Conservation (phyloP, 345 rosid species). For the Orychophragmus violaceus region DNA sequence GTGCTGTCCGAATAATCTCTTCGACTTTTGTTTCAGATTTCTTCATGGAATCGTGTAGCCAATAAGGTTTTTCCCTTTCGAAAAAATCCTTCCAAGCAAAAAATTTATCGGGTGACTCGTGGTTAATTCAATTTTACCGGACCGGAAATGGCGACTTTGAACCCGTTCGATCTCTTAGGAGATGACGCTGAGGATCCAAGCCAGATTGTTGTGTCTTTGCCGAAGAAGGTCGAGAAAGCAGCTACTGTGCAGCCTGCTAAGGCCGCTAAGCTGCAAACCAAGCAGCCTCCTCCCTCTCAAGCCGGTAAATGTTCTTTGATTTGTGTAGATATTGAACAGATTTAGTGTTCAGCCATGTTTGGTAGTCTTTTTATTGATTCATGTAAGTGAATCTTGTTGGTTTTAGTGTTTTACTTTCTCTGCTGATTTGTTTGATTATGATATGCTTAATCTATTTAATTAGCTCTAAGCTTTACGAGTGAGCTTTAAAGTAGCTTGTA, state of each 20-base stretch:
- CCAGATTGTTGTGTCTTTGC: constrained; percentile 49
- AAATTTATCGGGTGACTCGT: not conserved
- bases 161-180: constrained; percentile 79
- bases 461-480: not conserved
- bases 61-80: not conserved
- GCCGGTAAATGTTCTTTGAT: constrained; percentile 43
- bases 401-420: not conserved
- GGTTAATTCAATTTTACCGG: not conserved
- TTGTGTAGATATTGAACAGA: not conserved
- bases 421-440: not conserved
- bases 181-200: constrained; percentile 69
- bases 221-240: constrained; percentile 34
- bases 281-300: constrained; percentile 70
- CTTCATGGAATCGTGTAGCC: constrained; percentile 16
- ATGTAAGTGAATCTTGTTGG: not conserved
- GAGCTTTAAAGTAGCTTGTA: not conserved
- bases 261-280: constrained; percentile 63
- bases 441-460: not conserved
- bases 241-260: constrained; percentile 35
- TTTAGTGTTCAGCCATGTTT: not conserved
- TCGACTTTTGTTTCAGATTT: not conserved
- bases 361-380: not conserved
- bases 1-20: not conserved
- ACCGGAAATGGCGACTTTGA: constrained; percentile 60
- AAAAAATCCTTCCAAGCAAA: not conserved